A percentile compares a stretch with the other conserved stretches of the same genome.
Conservation (phyloP, 495 filamentous ascomycete species). For the Evansstolkia leycettana region DNA sequence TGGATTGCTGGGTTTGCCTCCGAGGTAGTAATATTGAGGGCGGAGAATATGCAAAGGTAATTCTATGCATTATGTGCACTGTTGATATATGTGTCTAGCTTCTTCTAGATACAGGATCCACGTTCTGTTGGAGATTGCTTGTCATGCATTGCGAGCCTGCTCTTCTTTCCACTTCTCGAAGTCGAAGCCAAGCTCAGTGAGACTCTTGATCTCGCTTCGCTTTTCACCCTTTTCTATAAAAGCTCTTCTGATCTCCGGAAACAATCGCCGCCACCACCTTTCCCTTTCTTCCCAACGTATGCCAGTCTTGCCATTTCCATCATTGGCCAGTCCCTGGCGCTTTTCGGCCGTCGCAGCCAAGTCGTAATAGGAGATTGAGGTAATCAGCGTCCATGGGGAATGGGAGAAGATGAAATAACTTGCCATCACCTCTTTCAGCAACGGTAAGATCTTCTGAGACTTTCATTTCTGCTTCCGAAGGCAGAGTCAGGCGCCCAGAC, state of each 20-base stretch:
- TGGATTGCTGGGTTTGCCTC: no score
- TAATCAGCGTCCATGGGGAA: conserved; percentile 71
- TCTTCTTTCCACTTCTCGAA: conserved; percentile 29
- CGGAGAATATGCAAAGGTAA: no score
- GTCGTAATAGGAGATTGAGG: conserved; percentile 55
- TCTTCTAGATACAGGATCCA: no score
- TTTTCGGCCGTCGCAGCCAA: conserved; percentile 40
- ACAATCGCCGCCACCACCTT: conserved; percentile 47
- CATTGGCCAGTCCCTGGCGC: conserved; percentile 27
- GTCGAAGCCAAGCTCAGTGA: conserved; percentile 50
- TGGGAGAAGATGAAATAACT: conserved; percentile 49
- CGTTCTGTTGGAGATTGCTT: no score
- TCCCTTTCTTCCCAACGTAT: conserved; percentile 55
- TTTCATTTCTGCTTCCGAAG: conserved; percentile 47
- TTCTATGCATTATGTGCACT: no score
- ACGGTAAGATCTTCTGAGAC: conserved; percentile 43
- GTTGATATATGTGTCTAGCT: no score
- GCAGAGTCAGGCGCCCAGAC: conserved; percentile 53
- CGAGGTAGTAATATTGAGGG: no score
- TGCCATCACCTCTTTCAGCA: conserved; percentile 33
- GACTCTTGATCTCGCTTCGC: conserved; percentile 26
- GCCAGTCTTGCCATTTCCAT: conserved; percentile 48
- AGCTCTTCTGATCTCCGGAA: conserved; percentile 41
- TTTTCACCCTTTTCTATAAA: conserved; percentile 37
- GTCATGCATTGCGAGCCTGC: no score